Base-by-base conservation (phyloP, 257 asterid species). In the Jacaranda copaia region DNA sequence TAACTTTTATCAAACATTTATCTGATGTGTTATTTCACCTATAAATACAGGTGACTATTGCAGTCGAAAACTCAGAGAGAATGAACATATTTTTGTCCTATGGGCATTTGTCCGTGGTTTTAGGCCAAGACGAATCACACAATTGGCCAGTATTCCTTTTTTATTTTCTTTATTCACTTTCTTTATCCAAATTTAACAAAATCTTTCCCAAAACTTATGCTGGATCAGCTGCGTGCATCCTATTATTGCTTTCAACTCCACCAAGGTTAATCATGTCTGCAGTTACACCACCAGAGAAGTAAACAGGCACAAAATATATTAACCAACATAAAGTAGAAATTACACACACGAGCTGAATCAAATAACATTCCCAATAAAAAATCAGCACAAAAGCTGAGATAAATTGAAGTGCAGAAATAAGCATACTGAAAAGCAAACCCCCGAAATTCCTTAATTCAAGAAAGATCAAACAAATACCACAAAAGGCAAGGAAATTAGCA, bases 221-320 rank as follows among this genome's bases (percentile, higher is more conserved):
- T 61, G 45, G 68, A 76, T 76, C 61, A 16, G 73, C 45, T 64
- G n/a, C n/a, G 39, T 5, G 48, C 36, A 59, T 61, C 6, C 35
- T 32, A n/a, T 42, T 19, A 40, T 25, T 45, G n/a, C 20, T 57
- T 40, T 6, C 39, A 61, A 52, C 35, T 70, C 58, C 43, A 70
- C 40, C 42, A 59, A 48, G 40, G 13, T 32, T 58, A 35, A 49
- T 62, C 61, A 63, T 73, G 19, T 32, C 46, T 53, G 49, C 25
- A 66, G 46, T 57, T 14, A 45, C 57, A 64, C 43, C 63, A 65
- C 56, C 49, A 38, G 60, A 18, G 65, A 40, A 40, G 43, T 10
- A 5, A 51, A 56, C 6, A 7, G n/a, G 73, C 58, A 43, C 4
- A 46, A 8, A 36, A 5, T 32, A 16, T 11, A 55, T 51, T 38